Conservation (phyloP, 208 protist genomes). For the Trypanosoma rangeli region DNA sequence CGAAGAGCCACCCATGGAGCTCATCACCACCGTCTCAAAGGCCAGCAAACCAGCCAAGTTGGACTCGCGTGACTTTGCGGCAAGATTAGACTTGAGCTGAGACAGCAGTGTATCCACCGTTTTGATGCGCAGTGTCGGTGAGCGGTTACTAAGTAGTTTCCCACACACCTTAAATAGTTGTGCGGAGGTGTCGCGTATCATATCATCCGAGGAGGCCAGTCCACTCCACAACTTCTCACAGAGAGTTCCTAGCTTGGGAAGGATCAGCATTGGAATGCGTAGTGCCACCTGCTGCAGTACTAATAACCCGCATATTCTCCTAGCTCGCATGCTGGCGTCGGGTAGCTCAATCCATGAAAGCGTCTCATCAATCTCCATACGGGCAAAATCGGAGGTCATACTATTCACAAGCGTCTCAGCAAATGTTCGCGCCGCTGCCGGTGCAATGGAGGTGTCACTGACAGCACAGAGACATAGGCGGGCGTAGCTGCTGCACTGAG, state of each 20-base stretch:
- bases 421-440: conserved; percentile 64
- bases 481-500: conserved; percentile 84
- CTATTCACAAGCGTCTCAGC: conserved; percentile 53
- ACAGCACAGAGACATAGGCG: conserved; percentile 64
- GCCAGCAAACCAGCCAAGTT: conserved; percentile 76
- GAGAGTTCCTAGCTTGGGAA: conserved; percentile 56
- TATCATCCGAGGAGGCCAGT: conserved; percentile 46
- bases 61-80: conserved; percentile 55
- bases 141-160: conserved; percentile 68
- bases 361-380: conserved; percentile 57
- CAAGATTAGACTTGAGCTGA: conserved; percentile 58
- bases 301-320: conserved; percentile 66
- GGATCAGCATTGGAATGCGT: conserved; percentile 65
- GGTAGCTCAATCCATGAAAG: conserved; percentile 51
- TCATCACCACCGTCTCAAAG: conserved; percentile 86
- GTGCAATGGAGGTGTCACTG: conserved; percentile 44
- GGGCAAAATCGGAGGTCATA: conserved; percentile 76
- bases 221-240: conserved; percentile 76
- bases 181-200: conserved; percentile 52
- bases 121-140: conserved; percentile 38
- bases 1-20: conserved; percentile 42
- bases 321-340: conserved; percentile 33
- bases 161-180: conserved; percentile 67
- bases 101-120: conserved; percentile 59
- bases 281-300: conserved; percentile 71